Evolutionary conservation across 23 red algal genomes (phyloP), one percentile per base, ranked within the genome.

Genomic region (Cyanidioschyzon merolae): DNA sequence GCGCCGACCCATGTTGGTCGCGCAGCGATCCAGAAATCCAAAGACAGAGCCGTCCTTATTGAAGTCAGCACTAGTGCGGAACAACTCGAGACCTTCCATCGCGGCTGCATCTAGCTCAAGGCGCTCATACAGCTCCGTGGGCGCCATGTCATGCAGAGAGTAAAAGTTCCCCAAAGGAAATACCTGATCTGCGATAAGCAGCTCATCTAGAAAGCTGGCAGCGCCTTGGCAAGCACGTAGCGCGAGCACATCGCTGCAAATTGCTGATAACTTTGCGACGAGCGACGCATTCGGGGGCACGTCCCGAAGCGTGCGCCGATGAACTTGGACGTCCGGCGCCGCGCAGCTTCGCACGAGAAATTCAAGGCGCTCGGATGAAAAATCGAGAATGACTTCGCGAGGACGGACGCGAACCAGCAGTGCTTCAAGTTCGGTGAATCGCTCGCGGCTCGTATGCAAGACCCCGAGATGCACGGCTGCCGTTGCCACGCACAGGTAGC

Each of bases 111-210:
- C 90, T 51, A 95, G 2, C 59, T 58, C 79, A 29, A 82, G 37
- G 21, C 54, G 40, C 57, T 58, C 67, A 30, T 59, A 50, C 39
- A 0, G 26, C 30, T 1, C 75, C 0, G 39, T 27, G 63, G 32
- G 21, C 12, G 29, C 3, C 63, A 35, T 25, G 3, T 71, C 63
- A 35, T 71, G 78, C 39, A 35, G 79, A 68, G 51, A 86, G 85
- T 26, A 92, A 74, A 86, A 92, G 45, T 92, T 92, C n/a, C 83
- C 82, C 39, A 92, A 67, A 1, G 89, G 85, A 24, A 92, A 58
- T 30, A 85, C 85, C 59, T 92, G 83, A 67, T 80, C 57, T 50
- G 83, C 82, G 35, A 92, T 86, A 3, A 80, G 75, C 34, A 92
- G 75, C 34, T 74, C 68, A 74, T 71, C 45, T n/a, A 92, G 67